phyloP scores from a whole-genome alignment of 2,329 filamentous ascomycete species.

The Diplodia sapinea region DNA sequence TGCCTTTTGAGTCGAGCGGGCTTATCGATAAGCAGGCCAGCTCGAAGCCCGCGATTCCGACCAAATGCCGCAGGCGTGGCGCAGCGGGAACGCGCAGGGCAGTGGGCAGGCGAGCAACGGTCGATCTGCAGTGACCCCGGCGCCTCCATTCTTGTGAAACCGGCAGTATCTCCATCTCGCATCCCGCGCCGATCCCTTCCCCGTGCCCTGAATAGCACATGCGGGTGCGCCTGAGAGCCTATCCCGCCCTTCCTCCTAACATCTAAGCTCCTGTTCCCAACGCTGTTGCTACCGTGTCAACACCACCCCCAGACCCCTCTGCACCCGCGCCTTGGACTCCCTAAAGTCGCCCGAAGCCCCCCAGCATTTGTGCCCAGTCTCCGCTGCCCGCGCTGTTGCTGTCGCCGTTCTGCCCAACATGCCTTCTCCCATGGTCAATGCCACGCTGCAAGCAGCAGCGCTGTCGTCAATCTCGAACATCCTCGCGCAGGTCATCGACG shows the following conservation, averaged over 20 bases:
- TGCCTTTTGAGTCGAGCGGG: not conserved
- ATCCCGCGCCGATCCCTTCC: conserved; percentile 25
- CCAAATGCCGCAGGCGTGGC: conserved; percentile 16
- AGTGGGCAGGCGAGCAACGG: not conserved
- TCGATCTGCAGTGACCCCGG: conserved; percentile 15
- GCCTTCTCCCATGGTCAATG: conserved; percentile 37
- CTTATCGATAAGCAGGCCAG: conserved; percentile 25
- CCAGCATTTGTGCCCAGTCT: not conserved
- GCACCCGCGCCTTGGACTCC: not conserved
- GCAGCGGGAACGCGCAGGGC: not conserved
- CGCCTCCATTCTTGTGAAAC: conserved; percentile 25
- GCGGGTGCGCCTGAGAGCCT: conserved; percentile 21
- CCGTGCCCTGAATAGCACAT: conserved; percentile 20
- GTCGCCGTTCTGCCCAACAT: conserved; percentile 42
- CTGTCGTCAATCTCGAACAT: conserved; percentile 48
- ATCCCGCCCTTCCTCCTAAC: conserved; percentile 20
- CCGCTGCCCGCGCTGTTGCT: conserved; percentile 30
- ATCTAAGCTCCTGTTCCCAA: not conserved
- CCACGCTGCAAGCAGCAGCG: conserved; percentile 38
- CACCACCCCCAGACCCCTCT: not conserved
- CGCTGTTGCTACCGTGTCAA: conserved; percentile 27
- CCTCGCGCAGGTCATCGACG: conserved; percentile 46
- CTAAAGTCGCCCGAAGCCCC: not conserved
- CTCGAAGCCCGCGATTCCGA: conserved; percentile 2
- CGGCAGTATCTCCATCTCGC: conserved; percentile 21